Evolutionary conservation across 2,329 filamentous ascomycete species (phyloP), one percentile per base, ranked within the genome.

Genomic region (Teratosphaeria destructans): DNA sequence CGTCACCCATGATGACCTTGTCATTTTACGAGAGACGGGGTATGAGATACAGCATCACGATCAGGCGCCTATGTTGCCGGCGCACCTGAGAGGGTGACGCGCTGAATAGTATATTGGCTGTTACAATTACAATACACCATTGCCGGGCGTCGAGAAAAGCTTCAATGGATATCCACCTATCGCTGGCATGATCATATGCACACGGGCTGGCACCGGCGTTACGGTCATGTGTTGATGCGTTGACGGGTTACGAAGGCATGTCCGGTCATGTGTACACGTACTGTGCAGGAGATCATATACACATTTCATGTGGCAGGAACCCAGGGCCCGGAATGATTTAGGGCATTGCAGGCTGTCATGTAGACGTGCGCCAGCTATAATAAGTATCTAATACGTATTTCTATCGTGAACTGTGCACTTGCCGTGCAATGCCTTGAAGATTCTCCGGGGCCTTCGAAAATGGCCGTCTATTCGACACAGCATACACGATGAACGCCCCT

Each of bases 1-100:
- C 52, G 62, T 61, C 49, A 49, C 16, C 23, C 19, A 47, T 27
- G 66, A 68, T 49, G 65, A 67, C 32, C 61, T 70, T 66, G 65
- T 67, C 3, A 70, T 70, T 39, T 54, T 67, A 26, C 65, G 67
- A 2, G 65, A 69, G 60, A 67, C 66, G 27, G 63, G 57, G 26
- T 65, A 68, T 52, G 60, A 63, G 12, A 62, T 70, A 11, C 26
- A 37, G 12, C 62, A 68, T 57, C 65, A 66, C 55, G 65, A 68
- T 39, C 49, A 61, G 53, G 62, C 54, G 55, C 66, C 66, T 1
- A 65, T 66, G 60, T 54, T 68, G 49, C 57, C 57, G 19, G 43
- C 43, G 16, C 43, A 49, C 19, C 7, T 49, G 3, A n/a, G 43
- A 49, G 19, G 43, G 37, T 43, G 16, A 43, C 16, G 12, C 12